Percentiles rank a stretch among this genome's conserved stretches.
phyloP scores from a whole-genome alignment of 805 yeast species.

The Metschnikowia hibisci region DNA sequence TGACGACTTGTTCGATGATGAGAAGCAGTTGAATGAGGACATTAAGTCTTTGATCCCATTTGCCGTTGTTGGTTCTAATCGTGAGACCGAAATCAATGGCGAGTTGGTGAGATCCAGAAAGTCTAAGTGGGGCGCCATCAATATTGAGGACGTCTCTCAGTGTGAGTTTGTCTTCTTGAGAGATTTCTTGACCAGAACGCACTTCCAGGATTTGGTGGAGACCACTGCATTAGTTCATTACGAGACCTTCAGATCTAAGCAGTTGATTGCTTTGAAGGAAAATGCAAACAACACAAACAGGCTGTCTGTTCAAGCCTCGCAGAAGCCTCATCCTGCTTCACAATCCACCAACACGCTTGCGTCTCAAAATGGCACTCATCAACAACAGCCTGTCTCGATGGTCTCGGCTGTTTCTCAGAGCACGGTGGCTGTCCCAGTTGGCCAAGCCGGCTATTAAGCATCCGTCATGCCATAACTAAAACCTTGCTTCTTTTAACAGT shows the following conservation, averaged over 20 bases:
- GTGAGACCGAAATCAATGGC: constrained; percentile 70
- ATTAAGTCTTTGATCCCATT: constrained; percentile 79
- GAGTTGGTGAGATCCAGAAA: constrained; percentile 83
- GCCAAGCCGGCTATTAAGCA: constrained; percentile 1
- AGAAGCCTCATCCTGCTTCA: constrained; percentile 4
- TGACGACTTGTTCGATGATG: constrained; percentile 66
- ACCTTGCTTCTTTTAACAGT: constrained; percentile 2
- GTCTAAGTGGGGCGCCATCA: constrained; percentile 90
- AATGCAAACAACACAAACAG: constrained; percentile 57
- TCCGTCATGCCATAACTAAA: not conserved
- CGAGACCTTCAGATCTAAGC: constrained; percentile 90
- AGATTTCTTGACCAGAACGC: constrained; percentile 92
- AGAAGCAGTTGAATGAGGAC: constrained; percentile 67
- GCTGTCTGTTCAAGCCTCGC: constrained; percentile 22
- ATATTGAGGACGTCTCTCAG: constrained; percentile 90
- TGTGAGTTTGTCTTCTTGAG: constrained; percentile 94
- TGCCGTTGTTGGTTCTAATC: constrained; percentile 91
- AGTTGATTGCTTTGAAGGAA: constrained; percentile 89
- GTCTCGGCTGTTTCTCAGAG: constrained; percentile 17
- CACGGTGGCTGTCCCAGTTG: constrained; percentile 13
- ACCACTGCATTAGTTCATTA: constrained; percentile 84
- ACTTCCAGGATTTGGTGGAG: constrained; percentile 92
- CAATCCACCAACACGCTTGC: constrained; percentile 8
- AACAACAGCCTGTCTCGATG: constrained; percentile 15
- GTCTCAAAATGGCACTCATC: constrained; percentile 4